Conservation (phyloP, 2,329 filamentous ascomycete genomes). For the Cladosporium sphaerospermum region DNA sequence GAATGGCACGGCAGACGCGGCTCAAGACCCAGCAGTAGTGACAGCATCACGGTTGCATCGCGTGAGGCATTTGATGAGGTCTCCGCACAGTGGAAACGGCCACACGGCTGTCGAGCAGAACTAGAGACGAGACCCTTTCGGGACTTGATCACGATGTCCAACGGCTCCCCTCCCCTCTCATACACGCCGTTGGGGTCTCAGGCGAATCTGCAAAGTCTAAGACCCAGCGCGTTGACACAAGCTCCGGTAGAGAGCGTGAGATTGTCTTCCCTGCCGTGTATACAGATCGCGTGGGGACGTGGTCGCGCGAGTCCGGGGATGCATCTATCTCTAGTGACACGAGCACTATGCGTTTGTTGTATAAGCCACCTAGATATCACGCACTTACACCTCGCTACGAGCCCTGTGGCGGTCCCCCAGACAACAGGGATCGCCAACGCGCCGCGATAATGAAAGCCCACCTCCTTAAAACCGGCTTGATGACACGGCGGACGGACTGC, state of each 20-base stretch:
- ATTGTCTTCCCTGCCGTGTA: background rate
- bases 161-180: slow-evolving; percentile 6
- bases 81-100: background rate
- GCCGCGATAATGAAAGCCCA: background rate
- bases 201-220: slow-evolving; percentile 6
- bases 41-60: no score
- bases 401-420: slow-evolving; percentile 7
- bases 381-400: background rate
- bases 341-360: background rate
- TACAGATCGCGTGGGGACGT: background rate
- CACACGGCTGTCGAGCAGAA: background rate
- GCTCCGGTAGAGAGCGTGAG: background rate
- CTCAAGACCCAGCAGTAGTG: no score
- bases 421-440: background rate
- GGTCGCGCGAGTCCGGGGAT: background rate
- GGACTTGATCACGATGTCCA: background rate
- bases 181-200: slow-evolving; percentile 2
- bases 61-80: no score
- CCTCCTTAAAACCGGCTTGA: slow-evolving; percentile 5
- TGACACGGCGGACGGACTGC: slow-evolving; percentile 2
- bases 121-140: background rate
- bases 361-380: background rate
- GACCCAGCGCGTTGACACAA: slow-evolving; percentile 1
- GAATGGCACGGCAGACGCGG: no score
- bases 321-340: background rate